These are phyloP conservation scores for Narthecium ossifragum DNA, from an alignment of 106 monocot genomes.

Conservation along the genomic window DNA sequence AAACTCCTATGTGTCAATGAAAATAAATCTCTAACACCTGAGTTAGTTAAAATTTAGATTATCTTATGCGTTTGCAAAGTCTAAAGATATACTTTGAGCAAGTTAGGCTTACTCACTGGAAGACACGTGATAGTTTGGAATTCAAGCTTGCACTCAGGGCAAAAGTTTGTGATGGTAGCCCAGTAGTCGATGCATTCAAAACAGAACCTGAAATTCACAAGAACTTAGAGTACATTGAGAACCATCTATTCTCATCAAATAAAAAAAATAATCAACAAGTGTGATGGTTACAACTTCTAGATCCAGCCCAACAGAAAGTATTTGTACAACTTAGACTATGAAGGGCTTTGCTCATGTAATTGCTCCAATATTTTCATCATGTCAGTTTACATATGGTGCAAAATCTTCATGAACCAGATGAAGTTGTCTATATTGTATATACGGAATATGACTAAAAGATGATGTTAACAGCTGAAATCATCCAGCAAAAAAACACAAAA, in stretches of 20 bases:
- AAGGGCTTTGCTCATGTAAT: too few species aligned
- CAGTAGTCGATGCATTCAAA: conserved; percentile 97
- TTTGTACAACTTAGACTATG: too few species aligned
- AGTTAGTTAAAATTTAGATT: not conserved
- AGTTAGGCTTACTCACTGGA: conserved; percentile 53
- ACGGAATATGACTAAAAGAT: too few species aligned
- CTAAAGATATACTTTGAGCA: too few species aligned
- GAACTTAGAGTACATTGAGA: not conserved
- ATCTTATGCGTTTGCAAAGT: not conserved
- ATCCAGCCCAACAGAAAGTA: too few species aligned
- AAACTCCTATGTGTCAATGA: not conserved
- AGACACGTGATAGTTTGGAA: conserved; percentile 84
- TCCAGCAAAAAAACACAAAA: not conserved
- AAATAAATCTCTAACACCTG: not conserved
- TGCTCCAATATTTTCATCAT: too few species aligned
- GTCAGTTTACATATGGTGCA: too few species aligned
- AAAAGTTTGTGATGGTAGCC: conserved; percentile 89
- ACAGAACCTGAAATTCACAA: conserved; percentile 72
- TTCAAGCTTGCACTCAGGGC: conserved; percentile 87
- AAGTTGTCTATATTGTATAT: too few species aligned
- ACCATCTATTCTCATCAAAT: not conserved
- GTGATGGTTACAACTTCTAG: too few species aligned
- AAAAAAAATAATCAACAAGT: too few species aligned
- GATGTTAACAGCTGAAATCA: too few species aligned
- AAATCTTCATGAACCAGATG: too few species aligned